phyloP scores from a whole-genome alignment of 2,329 filamentous ascomycete genomes.

The Microdochium bolleyi region DNA sequence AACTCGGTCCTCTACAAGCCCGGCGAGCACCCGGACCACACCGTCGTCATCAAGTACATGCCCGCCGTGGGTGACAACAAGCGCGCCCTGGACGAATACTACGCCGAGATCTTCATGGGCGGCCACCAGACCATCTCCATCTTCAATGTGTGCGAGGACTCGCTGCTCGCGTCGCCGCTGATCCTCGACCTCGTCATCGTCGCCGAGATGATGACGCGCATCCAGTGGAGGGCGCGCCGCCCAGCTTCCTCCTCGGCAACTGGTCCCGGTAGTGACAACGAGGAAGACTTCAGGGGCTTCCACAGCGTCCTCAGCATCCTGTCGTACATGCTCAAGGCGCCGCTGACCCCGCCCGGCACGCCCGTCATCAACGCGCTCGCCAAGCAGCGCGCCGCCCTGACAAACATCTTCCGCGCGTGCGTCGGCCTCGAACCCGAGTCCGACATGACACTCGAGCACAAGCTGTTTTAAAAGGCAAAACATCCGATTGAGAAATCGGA shows the following conservation, averaged over 20 bases:
- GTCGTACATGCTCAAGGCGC: constrained; percentile 98
- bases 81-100: constrained; percentile 97
- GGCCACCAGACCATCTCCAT: constrained; percentile 96
- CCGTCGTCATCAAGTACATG: constrained; percentile 99
- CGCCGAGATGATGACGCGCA: constrained; percentile 96
- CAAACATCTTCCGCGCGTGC: constrained; percentile 98
- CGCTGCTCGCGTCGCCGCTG: constrained; percentile 85
- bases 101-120: constrained; percentile 97
- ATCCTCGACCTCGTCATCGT: constrained; percentile 95
- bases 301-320: constrained; percentile 95
- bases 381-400: constrained; percentile 90
- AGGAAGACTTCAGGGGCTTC: constrained; percentile 77
- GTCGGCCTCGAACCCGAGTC: constrained; percentile 95
- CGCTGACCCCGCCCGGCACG: constrained; percentile 86
- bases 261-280: constrained; percentile 30
- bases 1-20: constrained; percentile 85
- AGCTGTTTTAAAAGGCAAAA: constrained; percentile 70
- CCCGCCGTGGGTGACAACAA: constrained; percentile 98
- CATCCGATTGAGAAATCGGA: no score
- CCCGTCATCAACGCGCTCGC: constrained; percentile 92
- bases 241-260: constrained; percentile 20
- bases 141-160: constrained; percentile 99
- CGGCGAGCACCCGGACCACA: constrained; percentile 94
- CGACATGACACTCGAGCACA: constrained; percentile 99
- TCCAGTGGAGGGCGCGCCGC: constrained; percentile 72